These are phyloP conservation scores for Rhodosorus marinus DNA, from an alignment of 23 red algal species.

Conservation along the genomic window DNA sequence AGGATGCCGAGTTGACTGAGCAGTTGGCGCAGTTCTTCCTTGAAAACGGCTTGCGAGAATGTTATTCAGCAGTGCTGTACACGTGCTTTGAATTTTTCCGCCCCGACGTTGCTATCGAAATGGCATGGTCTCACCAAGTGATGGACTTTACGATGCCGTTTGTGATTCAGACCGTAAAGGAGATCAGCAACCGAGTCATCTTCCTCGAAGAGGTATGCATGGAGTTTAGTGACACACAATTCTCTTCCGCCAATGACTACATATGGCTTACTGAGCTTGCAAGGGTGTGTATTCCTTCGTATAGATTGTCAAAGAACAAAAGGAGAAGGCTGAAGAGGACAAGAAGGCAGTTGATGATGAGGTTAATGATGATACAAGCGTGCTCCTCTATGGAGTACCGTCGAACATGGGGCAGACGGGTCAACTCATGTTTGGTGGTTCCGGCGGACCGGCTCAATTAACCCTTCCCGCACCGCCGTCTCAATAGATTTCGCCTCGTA, in stretches of 20 bases:
- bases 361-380: conserved; percentile 75
- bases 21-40: conserved; percentile 71
- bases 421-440: too few species aligned
- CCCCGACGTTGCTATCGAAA: conserved; percentile 73
- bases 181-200: conserved; percentile 50
- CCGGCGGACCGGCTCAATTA: too few species aligned
- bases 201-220: conserved; percentile 69
- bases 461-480: too few species aligned
- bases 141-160: conserved; percentile 94
- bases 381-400: conserved; percentile 63
- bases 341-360: conserved; percentile 37
- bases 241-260: too few species aligned
- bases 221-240: conserved; percentile 4
- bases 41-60: conserved; percentile 46
- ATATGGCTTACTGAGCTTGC: too few species aligned
- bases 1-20: conserved; percentile 70
- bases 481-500: too few species aligned
- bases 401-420: too few species aligned
- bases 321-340: conserved; percentile 40
- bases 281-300: too few species aligned
- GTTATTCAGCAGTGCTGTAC: conserved; percentile 66
- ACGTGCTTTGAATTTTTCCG: conserved; percentile 82
- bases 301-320: too few species aligned
- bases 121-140: conserved; percentile 56
- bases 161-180: conserved; percentile 90